Evolutionary conservation across 345 rosid species (phyloP).

Genomic region (thale cress (Arabidopsis thaliana)): TAIR10.1 NC_003075.7:221001-221500

Average conservation of each 20-base stretch:
- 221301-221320: neutral
- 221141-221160: neutral
- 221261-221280: neutral
- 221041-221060: conserved; percentile 42
- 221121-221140: conserved; percentile 36
- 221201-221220: neutral
- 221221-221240: neutral
- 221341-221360: neutral
- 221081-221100: conserved; percentile 35
- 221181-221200: neutral
- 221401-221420: no score
- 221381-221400: neutral
- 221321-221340: conserved; percentile 9
- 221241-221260: neutral
- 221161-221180: neutral
- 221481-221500: no score
- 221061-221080: conserved; percentile 36
- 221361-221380: neutral
- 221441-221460: no score
- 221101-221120: conserved; percentile 46
- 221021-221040: conserved; percentile 43
- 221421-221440: no score
- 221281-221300: neutral
- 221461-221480: no score
- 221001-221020: conserved; percentile 35